A percentile compares a stretch with the other conserved stretches of the same genome.
phyloP scores from a whole-genome alignment of 306 rosid species.

The Cicer pinnatifidum region DNA sequence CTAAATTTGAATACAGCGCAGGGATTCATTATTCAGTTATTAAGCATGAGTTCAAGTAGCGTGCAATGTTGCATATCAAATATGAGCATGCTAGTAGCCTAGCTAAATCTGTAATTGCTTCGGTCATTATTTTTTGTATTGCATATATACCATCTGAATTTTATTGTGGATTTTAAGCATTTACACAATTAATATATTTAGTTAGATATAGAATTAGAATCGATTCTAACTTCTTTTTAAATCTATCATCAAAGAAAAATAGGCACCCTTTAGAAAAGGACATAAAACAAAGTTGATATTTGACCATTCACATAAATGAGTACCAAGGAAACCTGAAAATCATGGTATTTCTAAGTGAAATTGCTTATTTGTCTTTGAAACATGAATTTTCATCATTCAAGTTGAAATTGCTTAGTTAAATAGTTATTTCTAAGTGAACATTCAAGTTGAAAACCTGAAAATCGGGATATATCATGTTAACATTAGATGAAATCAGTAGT shows the following conservation, averaged over 20 bases:
- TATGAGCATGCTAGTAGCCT: slow-evolving; percentile 34
- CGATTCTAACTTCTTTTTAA: slow-evolving; percentile 9
- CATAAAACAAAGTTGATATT: slow-evolving; percentile 19
- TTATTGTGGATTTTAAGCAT: slow-evolving; percentile 14
- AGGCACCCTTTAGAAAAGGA: no score
- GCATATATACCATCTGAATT: slow-evolving; percentile 30
- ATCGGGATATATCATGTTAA: no score
- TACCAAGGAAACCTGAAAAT: neutral
- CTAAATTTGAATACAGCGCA: slow-evolving; percentile 34
- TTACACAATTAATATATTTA: neutral
- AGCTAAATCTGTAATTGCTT: slow-evolving; percentile 25
- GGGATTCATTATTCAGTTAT: slow-evolving; percentile 37
- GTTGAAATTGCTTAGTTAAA: no score
- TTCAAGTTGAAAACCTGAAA: no score
- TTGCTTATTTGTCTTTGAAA: neutral
- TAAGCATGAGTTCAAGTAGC: slow-evolving; percentile 7
- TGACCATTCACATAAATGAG: slow-evolving; percentile 8
- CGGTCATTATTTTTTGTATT: slow-evolving; percentile 32
- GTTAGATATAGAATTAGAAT: slow-evolving; percentile 20
- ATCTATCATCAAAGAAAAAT: no score
- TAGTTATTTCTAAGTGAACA: no score
- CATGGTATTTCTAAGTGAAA: neutral
- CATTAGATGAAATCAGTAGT: no score
- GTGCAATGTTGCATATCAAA: slow-evolving; percentile 29
- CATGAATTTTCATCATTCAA: no score